Evolutionary conservation across 495 filamentous ascomycete species (phyloP), one percentile per base, ranked within the genome.

Genomic region (Podospora bellae-mahoneyi): DNA sequence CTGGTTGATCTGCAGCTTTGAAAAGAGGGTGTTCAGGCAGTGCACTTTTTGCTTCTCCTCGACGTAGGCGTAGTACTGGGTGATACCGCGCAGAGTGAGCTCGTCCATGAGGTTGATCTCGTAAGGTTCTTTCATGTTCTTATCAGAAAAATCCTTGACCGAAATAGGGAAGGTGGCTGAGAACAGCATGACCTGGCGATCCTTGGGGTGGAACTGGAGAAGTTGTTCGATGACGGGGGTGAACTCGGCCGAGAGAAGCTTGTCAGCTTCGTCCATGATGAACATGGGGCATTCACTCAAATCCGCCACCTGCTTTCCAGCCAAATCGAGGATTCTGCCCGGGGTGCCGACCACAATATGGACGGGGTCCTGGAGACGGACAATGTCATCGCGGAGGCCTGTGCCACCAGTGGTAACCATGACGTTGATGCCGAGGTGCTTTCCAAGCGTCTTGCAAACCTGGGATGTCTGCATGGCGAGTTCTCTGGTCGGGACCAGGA

Each of bases 91-190:
- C 20, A 99, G 88, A 20, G 95, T 99, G 63, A 99, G 92, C 78
- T 99, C 95, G 75, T 99, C 95, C 95, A 99, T 99, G 30, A 99
- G 87, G 75, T 99, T 99, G 80, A 99, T 99, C 79, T 99, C 95
- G 72, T 97, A 97, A 1, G 95, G 95, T 66, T 89, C 88, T 70
- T 85, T 86, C 92, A 99, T 96, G 81, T 98, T 93, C 83, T 97
- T 96, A 78, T 98, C 96, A 76, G 95, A 97, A 82, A 99, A 99
- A 63, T 88, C 87, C 81, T 99, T 97, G 66, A 99, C 95, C 68
- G 95, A 92, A 70, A 97, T 77, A 15, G 95, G 95, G 74, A 99
- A 99, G 0, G 95, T 98, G 60, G 96, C 96, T 71, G 93, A 97
- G 82, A 99, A 99, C 48, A 99, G 88, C 95, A 99, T 99, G 78